These are phyloP conservation scores for Trebouxia sp. DNA, from an alignment of 139 green algal species.

Conservation along the genomic window DNA sequence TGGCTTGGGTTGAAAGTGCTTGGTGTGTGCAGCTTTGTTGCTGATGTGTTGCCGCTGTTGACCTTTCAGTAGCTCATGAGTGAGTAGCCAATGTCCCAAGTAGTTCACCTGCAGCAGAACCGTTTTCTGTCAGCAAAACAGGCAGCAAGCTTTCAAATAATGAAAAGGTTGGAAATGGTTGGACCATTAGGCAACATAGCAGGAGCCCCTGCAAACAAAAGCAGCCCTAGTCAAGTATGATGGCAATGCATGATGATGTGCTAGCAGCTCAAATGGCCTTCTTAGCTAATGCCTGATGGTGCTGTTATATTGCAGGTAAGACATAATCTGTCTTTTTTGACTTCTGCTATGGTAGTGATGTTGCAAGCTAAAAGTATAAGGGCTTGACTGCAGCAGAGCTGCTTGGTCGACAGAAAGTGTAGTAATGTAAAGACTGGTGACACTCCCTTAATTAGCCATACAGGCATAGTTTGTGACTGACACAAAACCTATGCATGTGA, in stretches of 20 bases:
- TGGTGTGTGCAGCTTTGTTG: not conserved
- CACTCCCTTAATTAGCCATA: no score
- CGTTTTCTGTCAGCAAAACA: not conserved
- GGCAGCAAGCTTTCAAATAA: not conserved
- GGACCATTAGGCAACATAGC: not conserved
- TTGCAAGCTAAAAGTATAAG: no score
- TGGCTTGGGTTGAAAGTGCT: not conserved
- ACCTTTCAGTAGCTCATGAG: slow-evolving; percentile 47
- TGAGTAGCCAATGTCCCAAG: slow-evolving; percentile 63
- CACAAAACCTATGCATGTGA: no score
- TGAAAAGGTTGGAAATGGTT: not conserved
- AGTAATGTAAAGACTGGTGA: no score
- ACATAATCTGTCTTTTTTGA: no score
- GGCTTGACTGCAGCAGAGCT: no score
- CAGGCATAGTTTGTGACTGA: no score
- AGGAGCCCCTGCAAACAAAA: not conserved
- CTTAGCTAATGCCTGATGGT: no score
- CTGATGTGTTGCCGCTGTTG: not conserved
- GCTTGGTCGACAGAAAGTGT: no score
- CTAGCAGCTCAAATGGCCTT: not conserved
- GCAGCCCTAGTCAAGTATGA: not conserved
- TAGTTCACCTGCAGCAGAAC: slow-evolving; percentile 60
- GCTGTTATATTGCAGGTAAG: no score
- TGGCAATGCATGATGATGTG: not conserved
- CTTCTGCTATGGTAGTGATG: no score